Evolutionary conservation across 495 filamentous ascomycete genomes (phyloP).

Genomic region (Pseudomonodictys pantanalensis): DNA sequence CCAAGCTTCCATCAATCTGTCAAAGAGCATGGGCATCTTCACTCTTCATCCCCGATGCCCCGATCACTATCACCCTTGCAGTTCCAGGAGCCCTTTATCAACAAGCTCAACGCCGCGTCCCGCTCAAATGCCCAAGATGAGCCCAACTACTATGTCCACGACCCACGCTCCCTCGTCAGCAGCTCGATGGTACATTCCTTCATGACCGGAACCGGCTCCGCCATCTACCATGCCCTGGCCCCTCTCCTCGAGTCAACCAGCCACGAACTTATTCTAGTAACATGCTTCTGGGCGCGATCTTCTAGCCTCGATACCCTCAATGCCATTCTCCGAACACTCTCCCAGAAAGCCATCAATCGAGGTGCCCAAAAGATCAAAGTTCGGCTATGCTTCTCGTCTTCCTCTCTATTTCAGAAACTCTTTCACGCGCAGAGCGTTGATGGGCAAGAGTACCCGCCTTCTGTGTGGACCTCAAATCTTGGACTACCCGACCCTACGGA

Average conservation of each 20-base stretch:
- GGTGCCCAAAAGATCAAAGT: constrained; percentile 47
- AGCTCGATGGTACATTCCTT: constrained; percentile 48
- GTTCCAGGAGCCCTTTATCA: constrained; percentile 3
- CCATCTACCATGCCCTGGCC: constrained; percentile 52
- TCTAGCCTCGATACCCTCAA: constrained; percentile 50
- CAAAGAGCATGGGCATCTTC: no score
- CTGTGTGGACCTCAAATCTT: constrained; percentile 54
- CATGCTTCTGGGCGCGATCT: constrained; percentile 73
- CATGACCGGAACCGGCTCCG: constrained; percentile 56
- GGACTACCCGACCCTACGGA: constrained; percentile 56
- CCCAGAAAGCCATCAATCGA: constrained; percentile 36
- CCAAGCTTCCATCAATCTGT: no score
- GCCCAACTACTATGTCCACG: constrained; percentile 35
- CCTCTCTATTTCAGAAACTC: constrained; percentile 64
- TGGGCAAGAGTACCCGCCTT: constrained; percentile 57
- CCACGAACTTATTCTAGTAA: constrained; percentile 66
- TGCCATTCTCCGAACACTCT: constrained; percentile 52
- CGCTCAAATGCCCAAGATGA: constrained; percentile 5
- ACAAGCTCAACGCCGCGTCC: constrained; percentile 4
- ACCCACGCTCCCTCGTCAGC: constrained; percentile 38
- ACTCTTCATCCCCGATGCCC: not conserved
- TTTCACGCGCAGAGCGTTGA: constrained; percentile 56
- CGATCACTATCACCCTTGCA: not conserved
- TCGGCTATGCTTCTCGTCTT: constrained; percentile 64
- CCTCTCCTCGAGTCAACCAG: constrained; percentile 56